Percentiles rank a stretch among this genome's conserved stretches.
phyloP scores from a whole-genome alignment of 176 grass and related monocot species.

The Miscanthus lutarioriparius region DNA sequence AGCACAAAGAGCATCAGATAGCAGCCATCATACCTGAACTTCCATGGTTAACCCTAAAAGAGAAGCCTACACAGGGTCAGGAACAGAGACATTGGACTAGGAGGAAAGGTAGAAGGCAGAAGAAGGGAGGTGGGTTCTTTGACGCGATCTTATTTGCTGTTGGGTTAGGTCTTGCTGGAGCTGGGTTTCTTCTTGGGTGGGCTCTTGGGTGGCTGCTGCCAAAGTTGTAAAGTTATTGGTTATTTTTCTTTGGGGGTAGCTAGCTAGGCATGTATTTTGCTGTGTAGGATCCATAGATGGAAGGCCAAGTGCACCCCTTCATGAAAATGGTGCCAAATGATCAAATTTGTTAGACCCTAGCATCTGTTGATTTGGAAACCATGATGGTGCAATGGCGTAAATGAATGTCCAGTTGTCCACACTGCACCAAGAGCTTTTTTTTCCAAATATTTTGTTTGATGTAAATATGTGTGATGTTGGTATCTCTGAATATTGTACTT shows the following conservation, averaged over 20 bases:
- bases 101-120: slow-evolving; percentile 42
- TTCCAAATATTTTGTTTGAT: neutral
- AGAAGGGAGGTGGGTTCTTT: slow-evolving; percentile 38
- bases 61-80: slow-evolving; percentile 21
- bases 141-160: slow-evolving; percentile 61
- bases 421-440: neutral
- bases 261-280: slow-evolving; percentile 19
- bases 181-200: slow-evolving; percentile 89
- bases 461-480: slow-evolving; percentile 12
- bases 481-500: slow-evolving; percentile 24
- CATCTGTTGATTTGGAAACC: slow-evolving; percentile 24
- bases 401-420: neutral
- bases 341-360: neutral
- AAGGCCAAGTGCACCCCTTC: slow-evolving; percentile 6
- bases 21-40: slow-evolving; percentile 45
- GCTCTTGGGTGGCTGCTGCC: slow-evolving; percentile 76
- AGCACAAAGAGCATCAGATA: slow-evolving; percentile 56
- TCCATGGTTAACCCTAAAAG: slow-evolving; percentile 50
- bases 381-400: neutral
- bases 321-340: neutral
- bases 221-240: slow-evolving; percentile 36
- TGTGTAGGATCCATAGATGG: slow-evolving; percentile 13
- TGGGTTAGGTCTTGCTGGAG: slow-evolving; percentile 75
- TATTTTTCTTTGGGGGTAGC: slow-evolving; percentile 1
- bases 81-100: slow-evolving; percentile 33